Evolutionary conservation across 306 rosid species (phyloP).

Genomic region (Myrica gale): DNA sequence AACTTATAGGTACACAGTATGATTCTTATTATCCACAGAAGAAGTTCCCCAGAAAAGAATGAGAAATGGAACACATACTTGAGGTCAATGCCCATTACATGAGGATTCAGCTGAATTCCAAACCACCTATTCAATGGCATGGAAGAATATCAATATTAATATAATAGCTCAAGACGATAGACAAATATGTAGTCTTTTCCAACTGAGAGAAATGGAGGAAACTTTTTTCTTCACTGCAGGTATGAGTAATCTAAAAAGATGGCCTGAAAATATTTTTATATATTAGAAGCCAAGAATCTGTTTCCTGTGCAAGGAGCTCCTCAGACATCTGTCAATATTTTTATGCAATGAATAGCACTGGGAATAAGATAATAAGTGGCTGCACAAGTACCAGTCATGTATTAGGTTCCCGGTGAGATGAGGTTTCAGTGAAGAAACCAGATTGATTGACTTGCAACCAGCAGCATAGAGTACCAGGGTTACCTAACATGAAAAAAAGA

Average conservation of each 20-base stretch:
- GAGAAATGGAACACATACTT: constrained; percentile 64
- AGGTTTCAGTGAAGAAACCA: constrained; percentile 73
- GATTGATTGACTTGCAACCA: constrained; percentile 70
- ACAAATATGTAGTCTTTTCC: not conserved
- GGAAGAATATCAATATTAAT: constrained; percentile 20
- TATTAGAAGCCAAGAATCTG: not conserved
- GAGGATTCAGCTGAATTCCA: constrained; percentile 95
- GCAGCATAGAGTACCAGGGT: constrained; percentile 52
- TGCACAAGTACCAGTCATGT: constrained; percentile 70
- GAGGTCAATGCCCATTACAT: constrained; percentile 85
- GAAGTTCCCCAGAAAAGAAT: constrained; percentile 16
- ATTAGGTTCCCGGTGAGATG: constrained; percentile 65
- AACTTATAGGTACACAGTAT: not conserved
- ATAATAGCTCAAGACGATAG: constrained; percentile 13
- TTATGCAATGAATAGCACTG: constrained; percentile 6
- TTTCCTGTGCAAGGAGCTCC: not conserved
- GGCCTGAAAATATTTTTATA: not conserved
- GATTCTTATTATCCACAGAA: not conserved
- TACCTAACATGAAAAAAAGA: constrained; percentile 53
- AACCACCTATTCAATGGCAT: constrained; percentile 71
- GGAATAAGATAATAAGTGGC: constrained; percentile 16
- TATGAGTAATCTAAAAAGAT: not conserved
- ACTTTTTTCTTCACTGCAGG: not conserved
- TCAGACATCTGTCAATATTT: not conserved
- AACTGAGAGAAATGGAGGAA: not conserved